Conservation (phyloP, 371 early-diverging fungal species). For the Mortierella sp. region DNA sequence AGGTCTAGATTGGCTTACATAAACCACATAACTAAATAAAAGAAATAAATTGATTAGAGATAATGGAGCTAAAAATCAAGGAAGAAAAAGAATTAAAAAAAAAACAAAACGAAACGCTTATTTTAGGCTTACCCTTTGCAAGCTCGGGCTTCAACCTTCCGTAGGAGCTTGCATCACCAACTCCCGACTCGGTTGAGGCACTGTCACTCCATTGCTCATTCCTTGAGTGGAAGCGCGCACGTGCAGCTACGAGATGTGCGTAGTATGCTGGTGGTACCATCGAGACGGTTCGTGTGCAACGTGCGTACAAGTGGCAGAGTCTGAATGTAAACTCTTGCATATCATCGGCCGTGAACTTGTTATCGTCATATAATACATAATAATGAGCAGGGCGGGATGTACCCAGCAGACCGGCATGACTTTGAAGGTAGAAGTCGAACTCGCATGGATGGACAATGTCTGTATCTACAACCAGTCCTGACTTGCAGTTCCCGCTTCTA, state of each 20-base stretch:
- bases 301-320: conserved; percentile 86
- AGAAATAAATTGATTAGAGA: neutral
- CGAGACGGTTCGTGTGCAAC: conserved; percentile 86
- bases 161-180: conserved; percentile 17
- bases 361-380: conserved; percentile 84
- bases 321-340: conserved; percentile 82
- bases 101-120: neutral
- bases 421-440: conserved; percentile 88
- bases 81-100: neutral
- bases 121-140: conserved; percentile 13
- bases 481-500: conserved; percentile 77
- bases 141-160: conserved; percentile 24
- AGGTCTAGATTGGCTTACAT: conserved; percentile 13
- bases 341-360: conserved; percentile 72
- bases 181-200: conserved; percentile 23
- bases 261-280: conserved; percentile 90
- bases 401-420: conserved; percentile 89
- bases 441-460: conserved; percentile 72
- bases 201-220: conserved; percentile 54
- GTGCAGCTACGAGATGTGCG: conserved; percentile 86
- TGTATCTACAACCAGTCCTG: conserved; percentile 88
- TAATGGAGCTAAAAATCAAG: neutral
- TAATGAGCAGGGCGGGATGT: conserved; percentile 90
- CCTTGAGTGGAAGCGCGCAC: conserved; percentile 86
- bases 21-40: conserved; percentile 42